Evolutionary conservation across 768 basidiomycete species (phyloP), one percentile per base, ranked within the genome.

Genomic region (Hericium coralloides): DNA sequence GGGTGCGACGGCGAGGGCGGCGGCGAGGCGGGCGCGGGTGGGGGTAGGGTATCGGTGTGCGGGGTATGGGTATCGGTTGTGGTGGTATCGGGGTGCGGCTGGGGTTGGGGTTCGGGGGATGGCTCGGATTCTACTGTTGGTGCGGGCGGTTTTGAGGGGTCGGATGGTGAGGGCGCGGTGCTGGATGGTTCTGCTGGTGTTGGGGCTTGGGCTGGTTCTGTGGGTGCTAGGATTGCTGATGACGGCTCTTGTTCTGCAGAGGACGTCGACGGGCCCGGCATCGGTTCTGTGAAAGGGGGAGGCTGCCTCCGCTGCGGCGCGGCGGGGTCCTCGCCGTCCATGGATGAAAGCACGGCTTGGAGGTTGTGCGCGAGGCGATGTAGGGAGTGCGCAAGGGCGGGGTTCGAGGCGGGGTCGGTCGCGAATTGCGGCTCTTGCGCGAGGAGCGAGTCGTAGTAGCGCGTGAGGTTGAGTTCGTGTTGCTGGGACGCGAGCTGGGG

Each of bases 401-500:
- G 77, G 53, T 83, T 79, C 39, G 76, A 74, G 37, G 79, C 73
- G 20, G 86, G 75, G 67, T 87, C 83, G 41, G 74, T 69, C 55
- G 81, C 78, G 55, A 79, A 69, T 45, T 70, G 73, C 31, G 80
- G 15, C 76, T 76, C 62, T 87, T 87, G 47, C 82, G 84, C 2
- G 82, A 98, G 80, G 10, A 98, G 78, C 12, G 78, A 73, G 67
- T 98, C 94, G 70, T 98, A 98, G 67, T 98, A 94, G 52, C 87
- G 83, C 52, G 88, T 88, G 14, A 98, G 73, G 0, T 87, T 89
- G 10, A 87, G 76, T 65, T 97, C 92, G 66, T 98, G 92, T 60
- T 88, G 87, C 66, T 94, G 90, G 0, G 93, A 89, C n/a, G 94
- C 91, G 60, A 88, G 73, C 94, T 98, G 67, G 39, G 22, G 23